phyloP scores from a whole-genome alignment of 352 stramenopile genomes.

The Pythium folliculosum region DNA sequence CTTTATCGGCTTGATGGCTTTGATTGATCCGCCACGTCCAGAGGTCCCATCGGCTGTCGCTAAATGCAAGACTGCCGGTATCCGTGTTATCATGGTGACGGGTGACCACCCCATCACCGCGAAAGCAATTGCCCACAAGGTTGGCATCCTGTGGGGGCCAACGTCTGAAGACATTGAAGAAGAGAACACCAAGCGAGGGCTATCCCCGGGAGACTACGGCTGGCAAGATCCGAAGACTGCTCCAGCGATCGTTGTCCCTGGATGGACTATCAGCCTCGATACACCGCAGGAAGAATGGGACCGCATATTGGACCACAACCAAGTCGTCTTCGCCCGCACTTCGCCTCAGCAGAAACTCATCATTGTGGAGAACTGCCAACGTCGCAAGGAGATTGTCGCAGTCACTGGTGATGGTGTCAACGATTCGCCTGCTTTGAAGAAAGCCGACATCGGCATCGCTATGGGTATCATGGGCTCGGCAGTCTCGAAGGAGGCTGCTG shows the following conservation, averaged over 20 bases:
- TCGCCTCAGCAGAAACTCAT: constrained; percentile 94
- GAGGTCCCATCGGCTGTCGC: constrained; percentile 87
- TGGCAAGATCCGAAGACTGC: constrained; percentile 77
- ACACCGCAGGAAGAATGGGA: constrained; percentile 86
- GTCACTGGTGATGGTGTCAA: constrained; percentile 99
- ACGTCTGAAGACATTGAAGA: constrained; percentile 85
- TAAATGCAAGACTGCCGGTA: constrained; percentile 92
- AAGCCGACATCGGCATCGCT: constrained; percentile 97
- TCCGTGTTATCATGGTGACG: constrained; percentile 95
- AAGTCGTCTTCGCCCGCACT: constrained; percentile 96
- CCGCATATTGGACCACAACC: constrained; percentile 76
- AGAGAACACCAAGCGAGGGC: constrained; percentile 60
- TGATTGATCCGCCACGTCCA: constrained; percentile 94
- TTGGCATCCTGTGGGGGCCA: constrained; percentile 91
- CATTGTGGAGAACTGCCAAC: constrained; percentile 93
- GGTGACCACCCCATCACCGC: constrained; percentile 93
- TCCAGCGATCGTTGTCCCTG: constrained; percentile 83
- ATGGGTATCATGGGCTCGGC: constrained; percentile 98
- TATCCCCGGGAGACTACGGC: constrained; percentile 63
- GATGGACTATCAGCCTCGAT: constrained; percentile 76
- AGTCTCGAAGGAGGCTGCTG: constrained; percentile 93
- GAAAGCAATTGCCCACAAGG: constrained; percentile 93
- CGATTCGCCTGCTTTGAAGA: constrained; percentile 95
- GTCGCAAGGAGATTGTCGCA: constrained; percentile 86
- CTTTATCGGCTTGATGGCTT: constrained; percentile 95